Base-by-base conservation (phyloP, 805 yeast genomes). In the Pichia sporocuriosa region DNA sequence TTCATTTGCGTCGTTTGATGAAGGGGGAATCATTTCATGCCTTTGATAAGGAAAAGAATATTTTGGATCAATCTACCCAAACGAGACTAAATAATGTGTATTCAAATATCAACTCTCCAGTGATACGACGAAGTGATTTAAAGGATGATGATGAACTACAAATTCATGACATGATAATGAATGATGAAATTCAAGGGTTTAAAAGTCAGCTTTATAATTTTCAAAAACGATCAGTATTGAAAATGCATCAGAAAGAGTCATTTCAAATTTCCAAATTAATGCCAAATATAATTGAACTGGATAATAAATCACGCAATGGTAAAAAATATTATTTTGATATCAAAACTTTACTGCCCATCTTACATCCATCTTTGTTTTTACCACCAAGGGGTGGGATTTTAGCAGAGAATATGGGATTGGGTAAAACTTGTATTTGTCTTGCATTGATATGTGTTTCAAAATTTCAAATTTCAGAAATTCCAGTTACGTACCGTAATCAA, bases 321-420 rank as follows among this genome's bases (percentile, higher is more conserved):
- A 25, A 10, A 2, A 38, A 12, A 10, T 24, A 4, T 61, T 65
- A 51, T 69, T 65, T 69, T 40, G 70, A 79, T 51, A 40, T 66
- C 0, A 47, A 52, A 4, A 51, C 49, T 0, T 48, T 63, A 25
- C 46, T 48, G 3, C 59, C 75, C 24, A 55, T 51, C 19, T 17
- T 22, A 1, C 44, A 53, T 3, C 77, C 84, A 0, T 71, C 66
- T 17, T 52, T 57, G 4, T 76, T 67, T 48, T 50, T 50, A 12
- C 61, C 77, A 2, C 78, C 84, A 0, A 61, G 72, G 48, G 84
- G 84, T 16, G 84, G 84, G 0, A 75, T 78, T 5, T 55, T 78
- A 13, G 83, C 83, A 1, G 84, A 78, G 44, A 77, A 77, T 67
- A 78, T 78, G 84, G 84, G 84, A 1, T 60, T 77, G 30, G 84